Percentiles rank a stretch among this genome's conserved stretches.
Conservation (phyloP, 2,329 filamentous ascomycete species). For the Geosmithia putterillii region DNA sequence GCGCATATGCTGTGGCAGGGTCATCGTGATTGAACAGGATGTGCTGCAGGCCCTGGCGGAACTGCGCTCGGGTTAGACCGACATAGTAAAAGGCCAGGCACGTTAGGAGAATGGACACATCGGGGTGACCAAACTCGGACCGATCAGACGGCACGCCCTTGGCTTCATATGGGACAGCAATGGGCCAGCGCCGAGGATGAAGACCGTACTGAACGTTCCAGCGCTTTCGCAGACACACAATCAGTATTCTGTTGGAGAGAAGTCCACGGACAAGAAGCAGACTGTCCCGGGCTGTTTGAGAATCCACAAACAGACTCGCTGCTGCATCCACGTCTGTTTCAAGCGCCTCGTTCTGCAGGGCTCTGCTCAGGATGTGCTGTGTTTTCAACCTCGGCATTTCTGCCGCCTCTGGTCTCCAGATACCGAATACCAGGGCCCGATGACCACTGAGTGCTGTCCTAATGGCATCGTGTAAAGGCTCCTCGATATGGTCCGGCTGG, state of each 20-base stretch:
- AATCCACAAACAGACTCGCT: neutral
- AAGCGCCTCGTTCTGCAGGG: neutral
- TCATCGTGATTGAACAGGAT: slow-evolving; percentile 37
- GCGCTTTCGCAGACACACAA: slow-evolving; percentile 41
- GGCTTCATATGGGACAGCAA: slow-evolving; percentile 47
- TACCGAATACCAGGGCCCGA: too few relatives aligned
- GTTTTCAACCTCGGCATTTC: too few relatives aligned
- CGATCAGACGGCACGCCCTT: slow-evolving; percentile 43
- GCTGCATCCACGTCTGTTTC: neutral
- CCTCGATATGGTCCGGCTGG: neutral
- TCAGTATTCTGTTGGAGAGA: slow-evolving; percentile 42
- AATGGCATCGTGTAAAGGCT: neutral
- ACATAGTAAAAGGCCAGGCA: slow-evolving; percentile 43
- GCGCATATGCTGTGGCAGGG: slow-evolving; percentile 33
- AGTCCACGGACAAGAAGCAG: slow-evolving; percentile 42
- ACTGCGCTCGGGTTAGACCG: slow-evolving; percentile 37
- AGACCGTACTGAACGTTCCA: slow-evolving; percentile 56
- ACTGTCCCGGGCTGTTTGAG: slow-evolving; percentile 13
- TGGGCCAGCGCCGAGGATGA: slow-evolving; percentile 27
- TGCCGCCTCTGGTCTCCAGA: too few relatives aligned
- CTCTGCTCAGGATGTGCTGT: too few relatives aligned
- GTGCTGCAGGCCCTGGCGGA: slow-evolving; percentile 32
- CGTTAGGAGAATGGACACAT: slow-evolving; percentile 43
- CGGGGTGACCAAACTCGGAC: slow-evolving; percentile 51
- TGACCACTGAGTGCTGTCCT: too few relatives aligned